Base-by-base conservation (phyloP, 2,329 filamentous ascomycete genomes). In the Macrophomina tecta region DNA sequence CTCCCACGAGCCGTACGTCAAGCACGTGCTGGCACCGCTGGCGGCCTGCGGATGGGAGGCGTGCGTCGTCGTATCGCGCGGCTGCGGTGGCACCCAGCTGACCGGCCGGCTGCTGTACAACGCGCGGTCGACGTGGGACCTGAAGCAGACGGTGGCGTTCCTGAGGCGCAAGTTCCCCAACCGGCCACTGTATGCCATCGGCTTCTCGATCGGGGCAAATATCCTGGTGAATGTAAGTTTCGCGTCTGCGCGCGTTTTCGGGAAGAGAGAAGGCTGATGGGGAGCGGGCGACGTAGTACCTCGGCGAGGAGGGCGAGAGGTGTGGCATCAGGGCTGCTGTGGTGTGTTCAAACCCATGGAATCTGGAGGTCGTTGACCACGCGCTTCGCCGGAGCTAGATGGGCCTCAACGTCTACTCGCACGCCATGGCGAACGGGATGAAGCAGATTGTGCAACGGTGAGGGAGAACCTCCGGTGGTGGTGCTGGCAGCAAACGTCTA, bases 201-300 rank as follows among this genome's bases (percentile, higher is more conserved):
- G 94, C 0, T 97, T 95, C 79, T 95, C 91, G 0, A 83, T 97
- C 0, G 94, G 94, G 7, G 94, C 92, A 34, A 97, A 97, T 75
- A 97, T 97, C 72, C 80, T 97, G 70, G 92, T 91, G 9, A 97
- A 97, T 77, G 91, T 94, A 86, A 80, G 90, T 82, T 28, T 9
- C 42, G 49, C 7, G 51, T 46, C 14, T 36, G 34, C 30, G 36
- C 14, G 5, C 14, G 67, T 60, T 53, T 23, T 23, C 23, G 23
- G 23, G 23, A 23, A 38, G 51, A 40, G 56, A 1, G 62, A 18
- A 5, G 18, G 14, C 11, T 45, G n/a, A 69, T 30, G 46, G 14
- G 28, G 46, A 9, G 16, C 5, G 16, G 12, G 36, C 36, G 11
- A 34, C 4, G 28, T 69, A 94, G 91, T 97, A 97, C 74, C 83